phyloP scores from a whole-genome alignment of 2,329 filamentous ascomycete species.

The Clarireedia monteithiana region DNA sequence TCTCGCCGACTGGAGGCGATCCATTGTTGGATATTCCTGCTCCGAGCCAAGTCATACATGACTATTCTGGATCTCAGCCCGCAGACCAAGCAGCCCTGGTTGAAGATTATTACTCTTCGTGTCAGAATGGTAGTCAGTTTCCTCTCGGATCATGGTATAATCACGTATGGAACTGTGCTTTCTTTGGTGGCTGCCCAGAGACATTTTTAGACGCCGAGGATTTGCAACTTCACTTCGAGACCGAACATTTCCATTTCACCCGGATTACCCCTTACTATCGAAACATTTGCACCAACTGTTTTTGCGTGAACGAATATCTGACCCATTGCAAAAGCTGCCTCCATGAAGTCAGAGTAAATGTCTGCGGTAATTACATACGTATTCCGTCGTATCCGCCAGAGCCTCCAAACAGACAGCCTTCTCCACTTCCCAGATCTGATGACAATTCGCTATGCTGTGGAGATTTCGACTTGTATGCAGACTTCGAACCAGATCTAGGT shows the following conservation, averaged over 20 bases:
- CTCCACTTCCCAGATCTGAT: conserved; percentile 2
- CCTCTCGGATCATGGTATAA: conserved; percentile 15
- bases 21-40: conserved; percentile 9
- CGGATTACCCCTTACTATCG: conserved; percentile 20
- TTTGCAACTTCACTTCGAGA: conserved; percentile 22
- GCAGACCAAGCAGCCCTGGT: conserved; percentile 1
- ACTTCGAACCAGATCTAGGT: neutral
- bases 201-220: conserved; percentile 13
- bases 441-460: neutral
- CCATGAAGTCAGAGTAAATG: conserved; percentile 18
- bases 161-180: conserved; percentile 15
- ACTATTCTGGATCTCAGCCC: neutral
- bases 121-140: conserved; percentile 19
- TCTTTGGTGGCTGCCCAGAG: conserved; percentile 17
- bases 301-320: neutral
- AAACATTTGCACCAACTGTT: conserved; percentile 15
- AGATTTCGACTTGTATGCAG: neutral
- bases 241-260: conserved; percentile 20
- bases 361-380: conserved; percentile 23
- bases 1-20: conserved; percentile 9
- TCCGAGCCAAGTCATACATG: conserved; percentile 1
- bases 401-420: conserved; percentile 5
- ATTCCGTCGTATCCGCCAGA: conserved; percentile 14
- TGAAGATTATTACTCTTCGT: conserved; percentile 9
- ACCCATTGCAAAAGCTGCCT: conserved; percentile 5